A percentile compares a stretch with the other conserved stretches of the same genome.
Evolutionary conservation across 441 rosid genomes (phyloP).

Genomic region (Adansonia gregorii): DNA sequence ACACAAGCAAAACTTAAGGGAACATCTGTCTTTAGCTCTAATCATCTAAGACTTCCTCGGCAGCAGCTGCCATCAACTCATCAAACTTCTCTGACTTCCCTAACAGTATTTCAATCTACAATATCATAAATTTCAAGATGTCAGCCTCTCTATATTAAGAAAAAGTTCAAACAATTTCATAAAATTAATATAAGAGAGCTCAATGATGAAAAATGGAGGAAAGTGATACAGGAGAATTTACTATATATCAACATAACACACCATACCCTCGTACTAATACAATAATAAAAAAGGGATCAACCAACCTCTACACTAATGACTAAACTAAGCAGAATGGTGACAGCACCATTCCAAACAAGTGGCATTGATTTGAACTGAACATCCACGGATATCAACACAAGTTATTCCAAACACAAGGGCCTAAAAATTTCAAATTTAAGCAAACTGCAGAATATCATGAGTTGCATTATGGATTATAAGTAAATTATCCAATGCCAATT

Average conservation of each 20-base stretch:
- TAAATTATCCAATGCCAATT: neutral
- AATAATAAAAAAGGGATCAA: neutral
- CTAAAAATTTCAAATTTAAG: neutral
- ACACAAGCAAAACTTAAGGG: slow-evolving; percentile 14
- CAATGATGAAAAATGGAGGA: neutral
- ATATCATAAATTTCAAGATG: neutral
- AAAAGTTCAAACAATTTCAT: neutral
- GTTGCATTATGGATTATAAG: neutral
- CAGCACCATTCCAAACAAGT: neutral
- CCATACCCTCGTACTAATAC: neutral
- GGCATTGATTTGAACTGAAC: neutral
- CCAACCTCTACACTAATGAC: neutral
- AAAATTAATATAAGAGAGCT: neutral
- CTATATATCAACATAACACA: neutral
- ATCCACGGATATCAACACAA: neutral
- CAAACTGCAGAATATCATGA: neutral
- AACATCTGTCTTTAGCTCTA: slow-evolving; percentile 42
- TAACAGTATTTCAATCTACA: slow-evolving; percentile 64
- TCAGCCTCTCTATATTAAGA: slow-evolving; percentile 17
- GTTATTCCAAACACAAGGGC: neutral
- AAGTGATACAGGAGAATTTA: neutral
- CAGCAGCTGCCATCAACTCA: slow-evolving; percentile 74
- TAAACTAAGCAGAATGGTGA: neutral
- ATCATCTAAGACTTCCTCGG: slow-evolving; percentile 49
- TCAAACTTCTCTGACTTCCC: slow-evolving; percentile 72